Conservation (phyloP, 352 stramenopile species). For the Phytopythium mirpurense region DNA sequence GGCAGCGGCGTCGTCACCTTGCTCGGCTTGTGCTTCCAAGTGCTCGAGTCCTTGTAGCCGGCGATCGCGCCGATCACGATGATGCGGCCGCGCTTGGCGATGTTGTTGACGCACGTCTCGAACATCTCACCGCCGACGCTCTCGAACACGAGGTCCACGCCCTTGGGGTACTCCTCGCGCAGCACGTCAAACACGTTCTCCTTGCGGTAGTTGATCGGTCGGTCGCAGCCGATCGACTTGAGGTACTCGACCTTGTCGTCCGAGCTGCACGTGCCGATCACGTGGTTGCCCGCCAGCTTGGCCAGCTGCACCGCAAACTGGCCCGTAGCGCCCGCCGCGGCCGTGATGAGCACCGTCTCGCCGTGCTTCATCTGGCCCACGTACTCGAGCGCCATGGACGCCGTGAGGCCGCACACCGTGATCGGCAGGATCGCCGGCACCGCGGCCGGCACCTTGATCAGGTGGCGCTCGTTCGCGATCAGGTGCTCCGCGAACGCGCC, state of each 20-base stretch:
- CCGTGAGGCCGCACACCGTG: constrained; percentile 32
- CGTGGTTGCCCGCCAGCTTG: constrained; percentile 55
- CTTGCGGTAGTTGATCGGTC: constrained; percentile 65
- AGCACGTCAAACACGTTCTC: constrained; percentile 16
- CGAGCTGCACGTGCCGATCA: constrained; percentile 53
- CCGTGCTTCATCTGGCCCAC: constrained; percentile 35
- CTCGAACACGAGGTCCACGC: constrained; percentile 12
- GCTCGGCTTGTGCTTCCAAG: constrained; percentile 36
- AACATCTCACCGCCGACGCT: constrained; percentile 11
- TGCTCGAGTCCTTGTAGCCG: constrained; percentile 41
- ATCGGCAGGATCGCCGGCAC: constrained; percentile 29
- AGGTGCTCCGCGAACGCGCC: constrained; percentile 6
- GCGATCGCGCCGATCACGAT: constrained; percentile 41
- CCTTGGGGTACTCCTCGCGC: constrained; percentile 11
- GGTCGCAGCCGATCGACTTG: constrained; percentile 34
- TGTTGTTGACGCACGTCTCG: constrained; percentile 25
- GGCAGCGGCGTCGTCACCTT: constrained; percentile 21
- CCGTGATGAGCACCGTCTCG: constrained; percentile 41
- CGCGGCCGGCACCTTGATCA: constrained; percentile 17
- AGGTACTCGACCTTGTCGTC: constrained; percentile 73
- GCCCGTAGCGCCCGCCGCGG: constrained; percentile 50
- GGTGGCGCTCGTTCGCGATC: background rate
- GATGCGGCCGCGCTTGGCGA: constrained; percentile 26
- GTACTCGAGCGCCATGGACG: constrained; percentile 35
- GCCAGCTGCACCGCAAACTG: constrained; percentile 71